Evolutionary conservation across 352 stramenopile genomes (phyloP).

Genomic region (Globisporangium lucens): DNA sequence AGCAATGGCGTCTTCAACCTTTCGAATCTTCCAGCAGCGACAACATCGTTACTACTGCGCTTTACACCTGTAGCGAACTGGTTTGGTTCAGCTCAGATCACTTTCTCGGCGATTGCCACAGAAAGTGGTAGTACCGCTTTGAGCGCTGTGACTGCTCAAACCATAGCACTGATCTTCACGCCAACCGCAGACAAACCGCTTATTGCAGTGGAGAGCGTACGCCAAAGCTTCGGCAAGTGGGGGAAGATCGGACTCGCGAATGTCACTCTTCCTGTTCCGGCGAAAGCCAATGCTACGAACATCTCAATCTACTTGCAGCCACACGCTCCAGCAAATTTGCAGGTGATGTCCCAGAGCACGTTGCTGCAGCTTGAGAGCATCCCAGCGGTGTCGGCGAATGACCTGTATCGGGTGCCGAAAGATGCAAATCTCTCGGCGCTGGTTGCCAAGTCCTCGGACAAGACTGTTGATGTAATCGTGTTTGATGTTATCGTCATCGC

Average conservation of each 20-base stretch:
- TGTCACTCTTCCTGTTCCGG: constrained; percentile 26
- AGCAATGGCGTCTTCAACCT: constrained; percentile 27
- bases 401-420: constrained; percentile 33
- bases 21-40: constrained; percentile 9
- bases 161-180: constrained; percentile 27
- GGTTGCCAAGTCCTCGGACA: constrained; percentile 21
- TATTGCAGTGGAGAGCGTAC: constrained; percentile 34
- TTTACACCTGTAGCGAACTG: constrained; percentile 26
- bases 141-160: constrained; percentile 16
- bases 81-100: constrained; percentile 34
- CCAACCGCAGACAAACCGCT: constrained; percentile 38
- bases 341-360: constrained; percentile 40
- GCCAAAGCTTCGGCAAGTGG: constrained; percentile 29
- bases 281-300: constrained; percentile 32
- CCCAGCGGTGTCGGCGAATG: constrained; percentile 25
- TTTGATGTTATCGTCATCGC: constrained; percentile 39
- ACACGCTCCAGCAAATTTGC: constrained; percentile 19
- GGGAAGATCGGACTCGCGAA: constrained; percentile 34
- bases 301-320: constrained; percentile 37
- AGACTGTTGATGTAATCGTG: constrained; percentile 24
- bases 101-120: constrained; percentile 32
- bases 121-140: constrained; percentile 29
- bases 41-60: constrained; percentile 23
- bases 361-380: constrained; percentile 27
- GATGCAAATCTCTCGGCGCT: constrained; percentile 28